These are phyloP conservation scores for Eimeria tenella DNA, from an alignment of 169 alveolate genomes.

Conservation along the genomic window DNA sequence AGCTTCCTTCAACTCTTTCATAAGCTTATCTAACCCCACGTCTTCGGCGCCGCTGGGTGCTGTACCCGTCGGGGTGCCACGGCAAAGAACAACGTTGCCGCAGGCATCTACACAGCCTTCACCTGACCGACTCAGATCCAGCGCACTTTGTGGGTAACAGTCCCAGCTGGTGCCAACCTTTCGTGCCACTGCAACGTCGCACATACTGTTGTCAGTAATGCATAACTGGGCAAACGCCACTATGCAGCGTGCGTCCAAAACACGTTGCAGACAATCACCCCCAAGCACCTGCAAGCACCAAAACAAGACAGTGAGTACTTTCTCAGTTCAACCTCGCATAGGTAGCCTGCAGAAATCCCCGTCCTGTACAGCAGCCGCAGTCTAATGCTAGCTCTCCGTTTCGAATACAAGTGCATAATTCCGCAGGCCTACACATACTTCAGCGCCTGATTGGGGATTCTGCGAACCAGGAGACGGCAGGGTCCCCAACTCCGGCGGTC, in stretches of 20 bases:
- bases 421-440: neutral
- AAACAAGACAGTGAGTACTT: neutral
- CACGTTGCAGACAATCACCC: neutral
- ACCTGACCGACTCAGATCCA: neutral
- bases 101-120: slow-evolving; percentile 19
- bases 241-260: slow-evolving; percentile 10
- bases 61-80: neutral
- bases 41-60: neutral
- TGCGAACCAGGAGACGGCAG: neutral
- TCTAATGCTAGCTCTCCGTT: too few species aligned
- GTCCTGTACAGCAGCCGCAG: too few species aligned
- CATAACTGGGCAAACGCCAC: neutral
- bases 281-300: slow-evolving; percentile 47
- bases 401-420: too few species aligned
- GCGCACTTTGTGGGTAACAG: neutral
- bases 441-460: neutral
- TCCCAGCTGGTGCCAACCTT: neutral
- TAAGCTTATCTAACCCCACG: neutral
- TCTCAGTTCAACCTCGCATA: neutral
- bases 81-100: neutral
- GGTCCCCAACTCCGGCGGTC: neutral
- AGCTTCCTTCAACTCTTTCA: neutral
- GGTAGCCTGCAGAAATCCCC: neutral
- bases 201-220: neutral
- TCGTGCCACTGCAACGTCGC: slow-evolving; percentile 29